phyloP scores from a whole-genome alignment of 176 grass and related monocot genomes.

The Poa pratensis region DNA sequence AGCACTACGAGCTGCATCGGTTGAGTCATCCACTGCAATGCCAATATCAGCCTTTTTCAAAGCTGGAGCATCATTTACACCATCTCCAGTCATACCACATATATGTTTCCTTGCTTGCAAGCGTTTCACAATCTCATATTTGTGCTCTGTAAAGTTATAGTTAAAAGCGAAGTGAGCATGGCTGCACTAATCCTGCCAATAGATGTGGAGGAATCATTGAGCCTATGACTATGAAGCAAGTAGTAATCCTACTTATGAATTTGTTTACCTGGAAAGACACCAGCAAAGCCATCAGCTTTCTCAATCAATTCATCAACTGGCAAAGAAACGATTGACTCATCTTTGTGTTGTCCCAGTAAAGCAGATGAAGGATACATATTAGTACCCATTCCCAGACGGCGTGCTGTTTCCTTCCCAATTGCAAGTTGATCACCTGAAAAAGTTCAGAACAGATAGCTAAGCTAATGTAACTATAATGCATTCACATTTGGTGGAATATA shows the following conservation, averaged over 20 bases:
- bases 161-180: background rate
- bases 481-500: background rate
- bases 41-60: slow-evolving; percentile 90
- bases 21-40: slow-evolving; percentile 81
- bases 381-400: slow-evolving; percentile 80
- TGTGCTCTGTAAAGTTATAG: slow-evolving; percentile 58
- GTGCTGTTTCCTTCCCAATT: slow-evolving; percentile 76
- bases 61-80: slow-evolving; percentile 85
- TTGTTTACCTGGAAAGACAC: slow-evolving; percentile 72
- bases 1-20: slow-evolving; percentile 83
- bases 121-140: slow-evolving; percentile 86
- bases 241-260: background rate
- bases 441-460: background rate
- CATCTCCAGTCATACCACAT: slow-evolving; percentile 89
- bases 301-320: slow-evolving; percentile 87
- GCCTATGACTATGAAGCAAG: background rate
- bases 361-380: slow-evolving; percentile 89
- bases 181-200: background rate
- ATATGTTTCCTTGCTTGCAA: slow-evolving; percentile 84
- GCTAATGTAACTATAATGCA: background rate
- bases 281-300: slow-evolving; percentile 88
- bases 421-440: slow-evolving; percentile 75
- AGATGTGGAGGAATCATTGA: background rate
- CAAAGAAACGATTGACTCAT: slow-evolving; percentile 70
- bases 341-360: slow-evolving; percentile 73